Conservation (phyloP, 495 filamentous ascomycete genomes). For the Amorphotheca resinae region DNA sequence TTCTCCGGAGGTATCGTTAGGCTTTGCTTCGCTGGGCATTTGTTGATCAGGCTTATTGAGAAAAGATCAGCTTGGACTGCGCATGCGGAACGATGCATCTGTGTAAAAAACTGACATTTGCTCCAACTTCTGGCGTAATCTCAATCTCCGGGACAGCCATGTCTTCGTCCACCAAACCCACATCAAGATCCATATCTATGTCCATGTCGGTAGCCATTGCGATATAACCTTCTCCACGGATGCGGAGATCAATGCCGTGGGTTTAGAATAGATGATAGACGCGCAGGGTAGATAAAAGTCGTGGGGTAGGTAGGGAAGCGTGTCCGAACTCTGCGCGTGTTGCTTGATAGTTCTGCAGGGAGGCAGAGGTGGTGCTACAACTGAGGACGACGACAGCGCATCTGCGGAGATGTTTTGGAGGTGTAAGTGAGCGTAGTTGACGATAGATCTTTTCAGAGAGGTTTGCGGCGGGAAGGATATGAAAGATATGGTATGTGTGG, state of each 20-base stretch:
- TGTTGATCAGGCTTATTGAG: not conserved
- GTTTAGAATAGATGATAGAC: not conserved
- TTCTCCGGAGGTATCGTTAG: constrained; percentile 17
- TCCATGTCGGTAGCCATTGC: constrained; percentile 44
- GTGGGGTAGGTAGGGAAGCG: too few relatives aligned
- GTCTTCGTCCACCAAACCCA: constrained; percentile 35
- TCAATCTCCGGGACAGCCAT: constrained; percentile 32
- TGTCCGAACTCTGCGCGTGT: too few relatives aligned
- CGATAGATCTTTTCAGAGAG: too few relatives aligned
- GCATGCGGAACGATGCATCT: too few relatives aligned
- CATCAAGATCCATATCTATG: constrained; percentile 65
- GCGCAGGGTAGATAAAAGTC: not conserved
- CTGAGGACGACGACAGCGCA: too few relatives aligned
- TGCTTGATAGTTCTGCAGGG: too few relatives aligned
- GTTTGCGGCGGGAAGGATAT: too few relatives aligned
- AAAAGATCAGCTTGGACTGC: constrained; percentile 14
- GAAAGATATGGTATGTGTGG: too few relatives aligned
- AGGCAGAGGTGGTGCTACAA: too few relatives aligned
- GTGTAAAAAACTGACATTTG: constrained; percentile 14
- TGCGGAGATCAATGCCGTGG: not conserved
- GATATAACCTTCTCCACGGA: not conserved
- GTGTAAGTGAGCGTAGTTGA: too few relatives aligned
- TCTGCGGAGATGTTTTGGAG: too few relatives aligned
- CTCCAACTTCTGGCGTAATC: constrained; percentile 29
- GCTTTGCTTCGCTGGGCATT: constrained; percentile 2